phyloP scores from a whole-genome alignment of 139 green algal genomes.

The Volvox africanus region DNA sequence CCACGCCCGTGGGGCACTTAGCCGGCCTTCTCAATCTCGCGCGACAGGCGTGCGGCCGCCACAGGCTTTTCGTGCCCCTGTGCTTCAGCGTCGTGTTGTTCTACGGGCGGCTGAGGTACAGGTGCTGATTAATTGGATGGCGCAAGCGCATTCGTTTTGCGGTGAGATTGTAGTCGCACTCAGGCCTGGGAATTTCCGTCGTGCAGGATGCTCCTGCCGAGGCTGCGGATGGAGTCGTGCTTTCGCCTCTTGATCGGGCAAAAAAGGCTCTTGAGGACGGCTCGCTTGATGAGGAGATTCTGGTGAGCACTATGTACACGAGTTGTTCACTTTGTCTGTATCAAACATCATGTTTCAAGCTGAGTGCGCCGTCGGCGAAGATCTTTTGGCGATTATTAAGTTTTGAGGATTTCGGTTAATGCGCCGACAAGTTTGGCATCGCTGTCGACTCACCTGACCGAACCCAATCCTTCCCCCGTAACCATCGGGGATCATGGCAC shows the following conservation, averaged over 20 bases:
- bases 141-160: not conserved
- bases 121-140: not conserved
- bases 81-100: not conserved
- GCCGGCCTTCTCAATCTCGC: not conserved
- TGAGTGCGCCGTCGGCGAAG: not conserved
- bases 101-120: conserved; percentile 43
- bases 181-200: not conserved
- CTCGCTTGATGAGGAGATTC: conserved; percentile 45
- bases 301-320: conserved; percentile 29
- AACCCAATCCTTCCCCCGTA: too few species aligned
- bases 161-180: not conserved
- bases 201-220: conserved; percentile 12
- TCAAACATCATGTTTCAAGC: not conserved
- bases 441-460: too few species aligned
- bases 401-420: not conserved
- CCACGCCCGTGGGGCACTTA: not conserved
- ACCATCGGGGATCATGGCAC: not conserved
- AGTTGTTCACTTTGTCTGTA: not conserved
- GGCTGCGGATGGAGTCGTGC: not conserved
- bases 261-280: conserved; percentile 50
- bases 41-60: not conserved
- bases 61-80: not conserved
- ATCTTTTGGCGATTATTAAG: not conserved
- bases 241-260: conserved; percentile 38
- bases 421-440: not conserved